Percentiles rank a stretch among this genome's conserved stretches.
Evolutionary conservation across 441 rosid genomes (phyloP).

Genomic region (Bruguiera hainesii): DNA sequence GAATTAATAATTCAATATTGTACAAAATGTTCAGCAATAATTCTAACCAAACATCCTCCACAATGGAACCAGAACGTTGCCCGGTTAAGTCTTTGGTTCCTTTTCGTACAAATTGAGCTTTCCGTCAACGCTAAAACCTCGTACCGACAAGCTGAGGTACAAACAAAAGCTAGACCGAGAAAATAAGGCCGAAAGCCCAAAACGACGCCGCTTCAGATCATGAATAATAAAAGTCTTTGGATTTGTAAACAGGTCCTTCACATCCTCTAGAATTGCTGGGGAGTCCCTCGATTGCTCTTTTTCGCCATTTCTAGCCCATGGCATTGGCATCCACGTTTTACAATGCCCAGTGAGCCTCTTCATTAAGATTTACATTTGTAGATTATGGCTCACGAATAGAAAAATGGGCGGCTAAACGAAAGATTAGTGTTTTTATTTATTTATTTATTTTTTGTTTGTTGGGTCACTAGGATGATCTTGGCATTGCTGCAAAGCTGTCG

Average conservation of each 20-base stretch:
- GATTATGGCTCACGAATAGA: not conserved
- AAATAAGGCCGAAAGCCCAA: too few relatives aligned
- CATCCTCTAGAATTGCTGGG: constrained; percentile 35
- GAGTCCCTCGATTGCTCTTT: constrained; percentile 41
- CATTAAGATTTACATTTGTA: not conserved
- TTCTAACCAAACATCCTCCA: too few relatives aligned
- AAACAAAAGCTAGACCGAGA: too few relatives aligned
- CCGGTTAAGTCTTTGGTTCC: too few relatives aligned
- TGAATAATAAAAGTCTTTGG: constrained; percentile 23
- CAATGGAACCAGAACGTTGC: too few relatives aligned
- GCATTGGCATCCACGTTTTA: constrained; percentile 64
- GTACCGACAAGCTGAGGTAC: too few relatives aligned
- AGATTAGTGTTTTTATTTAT: not conserved
- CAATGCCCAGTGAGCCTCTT: constrained; percentile 65
- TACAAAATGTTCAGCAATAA: too few relatives aligned
- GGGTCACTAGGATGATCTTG: constrained; percentile 61
- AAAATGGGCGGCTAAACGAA: not conserved
- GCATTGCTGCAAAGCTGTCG: constrained; percentile 83
- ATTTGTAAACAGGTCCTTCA: constrained; percentile 49
- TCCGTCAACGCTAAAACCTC: too few relatives aligned
- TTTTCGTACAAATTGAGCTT: too few relatives aligned
- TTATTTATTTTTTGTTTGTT: not conserved
- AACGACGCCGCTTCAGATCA: too few relatives aligned
- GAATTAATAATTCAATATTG: too few relatives aligned
- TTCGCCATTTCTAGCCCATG: constrained; percentile 51